A percentile compares a stretch with the other conserved stretches of the same genome.
Evolutionary conservation across 1,284 basidiomycete genomes (phyloP).

Genomic region (Amylostereum areolatum): DNA sequence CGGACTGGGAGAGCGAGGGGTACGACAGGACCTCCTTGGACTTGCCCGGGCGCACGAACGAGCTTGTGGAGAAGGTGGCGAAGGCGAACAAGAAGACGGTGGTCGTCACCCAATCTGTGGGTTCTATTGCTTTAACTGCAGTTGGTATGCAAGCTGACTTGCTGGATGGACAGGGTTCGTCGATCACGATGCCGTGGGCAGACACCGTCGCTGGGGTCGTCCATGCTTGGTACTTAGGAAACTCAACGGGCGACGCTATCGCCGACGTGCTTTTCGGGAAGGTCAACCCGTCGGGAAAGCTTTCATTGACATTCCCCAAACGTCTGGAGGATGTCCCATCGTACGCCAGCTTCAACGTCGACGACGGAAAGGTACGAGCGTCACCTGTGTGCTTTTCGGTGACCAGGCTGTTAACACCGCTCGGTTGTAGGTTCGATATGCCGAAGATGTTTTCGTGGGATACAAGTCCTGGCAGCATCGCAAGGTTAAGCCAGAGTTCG

Average conservation of each 20-base stretch:
- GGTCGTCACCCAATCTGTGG: constrained; percentile 63
- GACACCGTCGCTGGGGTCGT: constrained; percentile 44
- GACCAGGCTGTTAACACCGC: too few relatives aligned
- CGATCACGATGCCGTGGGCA: constrained; percentile 64
- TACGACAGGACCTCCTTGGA: constrained; percentile 55
- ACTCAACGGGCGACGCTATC: constrained; percentile 70
- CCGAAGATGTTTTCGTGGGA: constrained; percentile 63
- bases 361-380: constrained; percentile 49
- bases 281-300: constrained; percentile 65
- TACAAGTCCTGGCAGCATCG: constrained; percentile 66
- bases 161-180: constrained; percentile 43
- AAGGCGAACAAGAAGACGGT: constrained; percentile 59
- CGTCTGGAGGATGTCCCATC: constrained; percentile 63
- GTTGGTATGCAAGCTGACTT: constrained; percentile 2
- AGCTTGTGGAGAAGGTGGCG: constrained; percentile 52
- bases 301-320: constrained; percentile 64
- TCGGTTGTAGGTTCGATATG: constrained; percentile 8
- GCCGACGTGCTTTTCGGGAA: constrained; percentile 70
- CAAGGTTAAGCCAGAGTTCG: constrained; percentile 53
- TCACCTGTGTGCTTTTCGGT: too few relatives aligned
- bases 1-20: constrained; percentile 60
- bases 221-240: constrained; percentile 70
- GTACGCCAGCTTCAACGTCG: constrained; percentile 51
- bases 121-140: constrained; percentile 13
- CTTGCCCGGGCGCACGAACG: constrained; percentile 57